Conservation (phyloP, 2,329 filamentous ascomycete genomes). For the Alternaria solani region DNA sequence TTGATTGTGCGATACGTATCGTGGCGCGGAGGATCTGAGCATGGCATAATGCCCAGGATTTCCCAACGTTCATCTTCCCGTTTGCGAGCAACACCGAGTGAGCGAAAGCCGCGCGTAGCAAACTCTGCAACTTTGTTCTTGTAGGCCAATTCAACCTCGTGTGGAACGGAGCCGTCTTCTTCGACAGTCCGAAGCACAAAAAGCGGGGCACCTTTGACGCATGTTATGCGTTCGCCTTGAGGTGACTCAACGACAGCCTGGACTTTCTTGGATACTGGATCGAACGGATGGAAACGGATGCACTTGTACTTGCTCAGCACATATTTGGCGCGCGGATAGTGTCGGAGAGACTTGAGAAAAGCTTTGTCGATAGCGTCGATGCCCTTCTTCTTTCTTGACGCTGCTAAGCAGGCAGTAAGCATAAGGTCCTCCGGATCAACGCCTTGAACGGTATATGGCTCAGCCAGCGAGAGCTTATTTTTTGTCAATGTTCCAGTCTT, state of each 20-base stretch:
- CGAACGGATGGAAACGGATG: conserved; percentile 85
- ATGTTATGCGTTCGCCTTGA: conserved; percentile 82
- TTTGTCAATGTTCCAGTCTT: conserved; percentile 94
- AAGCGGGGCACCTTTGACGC: conserved; percentile 89
- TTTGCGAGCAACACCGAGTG: conserved; percentile 91
- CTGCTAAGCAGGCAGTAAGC: conserved; percentile 88
- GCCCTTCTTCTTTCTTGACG: conserved; percentile 93
- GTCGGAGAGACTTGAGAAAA: conserved; percentile 84
- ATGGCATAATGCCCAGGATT: conserved; percentile 94
- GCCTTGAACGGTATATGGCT: conserved; percentile 83
- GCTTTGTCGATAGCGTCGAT: conserved; percentile 95
- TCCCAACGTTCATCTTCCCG: conserved; percentile 83
- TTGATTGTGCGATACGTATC: conserved; percentile 90
- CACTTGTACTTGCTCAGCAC: conserved; percentile 85
- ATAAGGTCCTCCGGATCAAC: conserved; percentile 89
- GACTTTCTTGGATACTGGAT: conserved; percentile 94
- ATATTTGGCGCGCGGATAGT: conserved; percentile 82
- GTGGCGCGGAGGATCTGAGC: conserved; percentile 88
- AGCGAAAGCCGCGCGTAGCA: conserved; percentile 91
- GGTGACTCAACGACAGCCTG: conserved; percentile 83
- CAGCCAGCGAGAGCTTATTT: conserved; percentile 88
- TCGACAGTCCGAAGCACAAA: conserved; percentile 88
- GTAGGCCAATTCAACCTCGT: conserved; percentile 81
- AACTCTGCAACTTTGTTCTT: conserved; percentile 94
- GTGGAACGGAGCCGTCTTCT: conserved; percentile 80